Base-by-base conservation (phyloP, 257 asterid species). In the Ilex aquifolium region DNA sequence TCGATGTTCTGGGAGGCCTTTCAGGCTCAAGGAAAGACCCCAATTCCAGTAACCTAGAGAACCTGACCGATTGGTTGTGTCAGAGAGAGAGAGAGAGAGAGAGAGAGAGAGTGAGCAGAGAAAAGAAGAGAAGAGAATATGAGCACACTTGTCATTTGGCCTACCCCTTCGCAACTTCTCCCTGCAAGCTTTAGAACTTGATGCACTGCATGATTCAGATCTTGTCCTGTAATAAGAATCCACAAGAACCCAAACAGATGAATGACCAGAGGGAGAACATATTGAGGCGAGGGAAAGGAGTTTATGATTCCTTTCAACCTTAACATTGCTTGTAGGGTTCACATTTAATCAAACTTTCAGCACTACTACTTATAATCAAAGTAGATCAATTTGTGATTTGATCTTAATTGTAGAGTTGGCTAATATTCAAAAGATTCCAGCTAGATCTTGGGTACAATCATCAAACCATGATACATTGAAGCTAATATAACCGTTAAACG, bases 141-240 rank as follows among this genome's bases (percentile, higher is more conserved):
- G 32, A 64, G 72, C 72, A 31, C 60, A 90, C 97, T 80, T 85
- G 87, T 87, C 96, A 71, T 90, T 90, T 59, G 87, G 93, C 77
- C 72, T 87, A 73, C 87, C 96, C 74, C 97, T 77, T 31, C 97
- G 88, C 63, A 73, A 75, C 77, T 87, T 90, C 86, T 90, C 97
- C 80, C 97, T 77, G 85, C 92, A 82, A 14, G 97, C 97, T 80
- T 90, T 90, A 76, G 97, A 83, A 73, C 83, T 80, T 63, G 97
- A 76, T 49, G 91, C 68, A 68, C 74, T 78, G 63, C 87, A 82
- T 32, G 83, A 62, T 66, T 88, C 97, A 65, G 78, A 61, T 74
- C 96, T 82, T 44, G 72, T 59, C 68, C 96, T 90, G 82, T 48
- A 67, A 55, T n/a, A 63, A 48, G 52, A 42, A 68, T 32, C 64